These are phyloP conservation scores for Blastocystis sp. DNA, from an alignment of 352 stramenopile genomes.

Conservation along the genomic window DNA sequence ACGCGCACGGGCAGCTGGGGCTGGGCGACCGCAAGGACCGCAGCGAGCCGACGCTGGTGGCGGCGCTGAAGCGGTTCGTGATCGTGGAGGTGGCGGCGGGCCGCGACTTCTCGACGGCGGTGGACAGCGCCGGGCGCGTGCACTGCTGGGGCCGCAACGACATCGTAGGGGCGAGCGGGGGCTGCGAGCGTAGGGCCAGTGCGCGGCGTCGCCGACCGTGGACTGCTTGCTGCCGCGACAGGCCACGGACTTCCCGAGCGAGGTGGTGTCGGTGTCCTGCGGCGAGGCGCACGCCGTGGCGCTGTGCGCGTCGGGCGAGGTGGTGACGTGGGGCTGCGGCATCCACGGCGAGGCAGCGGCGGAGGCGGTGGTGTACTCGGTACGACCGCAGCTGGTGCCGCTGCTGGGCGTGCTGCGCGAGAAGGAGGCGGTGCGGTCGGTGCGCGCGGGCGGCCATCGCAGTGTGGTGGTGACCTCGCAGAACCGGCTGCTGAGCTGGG, in stretches of 20 bases:
- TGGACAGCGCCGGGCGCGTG: constrained; percentile 1
- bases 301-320: constrained; percentile 30
- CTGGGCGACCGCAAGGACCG: constrained; percentile 11
- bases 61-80: not conserved
- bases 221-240: not conserved
- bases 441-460: not conserved
- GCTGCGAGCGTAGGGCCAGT: constrained; percentile 27
- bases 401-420: not conserved
- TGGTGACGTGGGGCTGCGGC: constrained; percentile 34
- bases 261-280: not conserved
- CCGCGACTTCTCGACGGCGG: not conserved
- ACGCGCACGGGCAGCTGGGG: constrained; percentile 34
- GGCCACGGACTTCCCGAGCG: not conserved
- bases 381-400: not conserved
- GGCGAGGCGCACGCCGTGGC: not conserved
- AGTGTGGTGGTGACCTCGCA: not conserved
- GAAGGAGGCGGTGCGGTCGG: not conserved
- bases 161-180: not conserved
- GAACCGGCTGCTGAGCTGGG: constrained; percentile 25
- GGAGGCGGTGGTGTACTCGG: not conserved
- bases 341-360: not conserved
- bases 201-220: not conserved
- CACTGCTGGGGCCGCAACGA: constrained; percentile 19
- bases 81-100: constrained; percentile 8
- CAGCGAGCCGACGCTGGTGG: not conserved